Base-by-base conservation (phyloP, 768 basidiomycete species). In the Sutorius australiensis region DNA sequence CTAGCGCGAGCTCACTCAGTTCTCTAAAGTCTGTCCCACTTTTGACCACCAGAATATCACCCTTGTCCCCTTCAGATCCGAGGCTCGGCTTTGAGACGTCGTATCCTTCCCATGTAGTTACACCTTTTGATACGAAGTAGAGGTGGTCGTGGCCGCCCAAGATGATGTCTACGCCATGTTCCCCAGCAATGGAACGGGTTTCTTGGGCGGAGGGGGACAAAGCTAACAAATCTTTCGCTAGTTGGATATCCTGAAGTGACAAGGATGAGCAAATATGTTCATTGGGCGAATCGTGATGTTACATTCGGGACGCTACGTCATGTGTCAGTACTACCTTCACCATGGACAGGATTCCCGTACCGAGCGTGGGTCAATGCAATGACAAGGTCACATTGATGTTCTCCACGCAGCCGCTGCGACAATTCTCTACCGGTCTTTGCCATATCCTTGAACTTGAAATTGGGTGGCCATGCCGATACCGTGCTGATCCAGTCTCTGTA, bases 1-100 rank as follows among this genome's bases (percentile, higher is more conserved):
- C 82, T 19, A 95, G 69, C 0, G 69, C 75, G 40, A 93, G 72
- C 55, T 90, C 88, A 47, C 89, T 91, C 32, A 95, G 72, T 57
- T 95, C 92, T 34, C 88, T 80, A 64, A 95, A 95, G 70, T 95
- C 92, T 3, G 86, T 89, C 8, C 93, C 93, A 62, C 89, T 92
- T 70, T 95, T 95, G 54, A 93, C 73, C 17, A 88, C 75, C 17
- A 91, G 73, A 30, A 88, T 74, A 45, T 88, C 83, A 4, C 88
- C 88, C 2, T 79, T 62, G 58, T 91, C 89, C n/a, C 72, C 74
- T 60, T 91, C 87, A 6, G 83, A 82, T 28, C 88, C 92, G 14
- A 86, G 76, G 28, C 80, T 76, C 4, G 73, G 66, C 40, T 76
- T 59, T 3, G 67, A 70, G 17, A 75, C 63, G 56, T 91, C 80